Percentiles rank a stretch among this genome's conserved stretches.
These are phyloP conservation scores for Avicennia marina DNA, from an alignment of 257 asterid genomes.

Conservation along the genomic window DNA sequence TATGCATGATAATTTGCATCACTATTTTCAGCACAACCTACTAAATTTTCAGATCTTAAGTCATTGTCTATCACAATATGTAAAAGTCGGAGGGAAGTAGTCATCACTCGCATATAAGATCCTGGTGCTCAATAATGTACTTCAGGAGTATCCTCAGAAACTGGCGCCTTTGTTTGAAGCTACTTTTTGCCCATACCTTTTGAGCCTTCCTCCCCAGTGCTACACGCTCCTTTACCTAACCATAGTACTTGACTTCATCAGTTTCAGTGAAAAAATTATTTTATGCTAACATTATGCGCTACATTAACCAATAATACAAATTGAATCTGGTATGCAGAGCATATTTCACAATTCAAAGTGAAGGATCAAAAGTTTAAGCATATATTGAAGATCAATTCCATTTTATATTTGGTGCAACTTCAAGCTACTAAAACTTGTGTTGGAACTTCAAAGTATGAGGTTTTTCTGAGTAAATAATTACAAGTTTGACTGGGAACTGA, in stretches of 20 bases:
- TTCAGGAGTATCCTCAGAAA: conserved; percentile 93
- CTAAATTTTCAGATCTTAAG: not conserved
- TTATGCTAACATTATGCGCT: not conserved
- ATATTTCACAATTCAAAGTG: conserved; percentile 2
- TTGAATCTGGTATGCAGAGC: conserved; percentile 9
- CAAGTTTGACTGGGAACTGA: conserved; percentile 6
- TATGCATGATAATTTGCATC: not conserved
- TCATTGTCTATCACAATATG: not conserved
- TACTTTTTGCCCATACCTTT: conserved; percentile 84
- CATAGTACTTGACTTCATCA: conserved; percentile 23
- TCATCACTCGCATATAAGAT: conserved; percentile 96
- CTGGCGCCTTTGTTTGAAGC: conserved; percentile 96
- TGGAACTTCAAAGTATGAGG: conserved; percentile 7
- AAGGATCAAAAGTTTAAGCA: not conserved
- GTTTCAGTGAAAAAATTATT: conserved; percentile 12
- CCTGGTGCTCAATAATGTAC: conserved; percentile 91
- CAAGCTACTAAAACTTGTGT: not conserved
- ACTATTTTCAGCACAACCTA: not conserved
- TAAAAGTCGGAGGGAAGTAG: conserved; percentile 9
- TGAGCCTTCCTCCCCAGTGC: conserved; percentile 91
- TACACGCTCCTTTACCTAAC: conserved; percentile 86
- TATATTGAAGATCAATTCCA: not conserved
- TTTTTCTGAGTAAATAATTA: conserved; percentile 6
- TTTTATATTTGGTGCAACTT: not conserved
- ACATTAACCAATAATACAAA: conserved; percentile 7